phyloP scores from a whole-genome alignment of 495 filamentous ascomycete species.

The Aspergillus sparsus region DNA sequence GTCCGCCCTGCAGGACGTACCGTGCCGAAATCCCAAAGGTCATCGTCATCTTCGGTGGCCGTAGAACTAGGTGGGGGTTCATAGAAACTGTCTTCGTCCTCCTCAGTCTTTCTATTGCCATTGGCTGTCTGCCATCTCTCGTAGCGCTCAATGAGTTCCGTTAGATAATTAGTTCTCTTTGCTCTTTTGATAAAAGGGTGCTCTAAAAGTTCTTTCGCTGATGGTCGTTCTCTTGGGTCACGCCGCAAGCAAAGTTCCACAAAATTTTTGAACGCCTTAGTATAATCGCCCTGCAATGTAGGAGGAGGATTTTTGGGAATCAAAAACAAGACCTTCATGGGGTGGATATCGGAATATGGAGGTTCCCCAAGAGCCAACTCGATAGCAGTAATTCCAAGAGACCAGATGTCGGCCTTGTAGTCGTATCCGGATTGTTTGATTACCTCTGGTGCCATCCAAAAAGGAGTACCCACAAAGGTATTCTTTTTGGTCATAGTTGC shows the following conservation, averaged over 20 bases:
- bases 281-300: slow-evolving; percentile 79
- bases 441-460: slow-evolving; percentile 99
- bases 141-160: slow-evolving; percentile 88
- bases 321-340: slow-evolving; percentile 97
- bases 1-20: slow-evolving; percentile 68
- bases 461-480: slow-evolving; percentile 96
- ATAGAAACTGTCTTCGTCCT: slow-evolving; percentile 57
- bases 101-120: slow-evolving; percentile 55
- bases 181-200: slow-evolving; percentile 88
- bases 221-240: slow-evolving; percentile 83
- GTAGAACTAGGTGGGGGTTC: slow-evolving; percentile 35
- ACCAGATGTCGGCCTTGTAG: slow-evolving; percentile 99
- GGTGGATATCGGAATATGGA: slow-evolving; percentile 94
- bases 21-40: slow-evolving; percentile 96
- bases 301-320: slow-evolving; percentile 95
- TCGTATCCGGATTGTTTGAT: slow-evolving; percentile 98
- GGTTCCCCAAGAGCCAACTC: slow-evolving; percentile 92
- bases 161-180: slow-evolving; percentile 86
- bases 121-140: slow-evolving; percentile 80
- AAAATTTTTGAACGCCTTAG: slow-evolving; percentile 90
- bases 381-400: slow-evolving; percentile 94
- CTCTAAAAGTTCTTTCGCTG: slow-evolving; percentile 83
- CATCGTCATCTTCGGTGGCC: slow-evolving; percentile 58
- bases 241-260: slow-evolving; percentile 83
- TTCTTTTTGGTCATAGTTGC: slow-evolving; percentile 99